A percentile compares a stretch with the other conserved stretches of the same genome.
Evolutionary conservation across 306 rosid species (phyloP).

Genomic region (Cucurbita maxima): DNA sequence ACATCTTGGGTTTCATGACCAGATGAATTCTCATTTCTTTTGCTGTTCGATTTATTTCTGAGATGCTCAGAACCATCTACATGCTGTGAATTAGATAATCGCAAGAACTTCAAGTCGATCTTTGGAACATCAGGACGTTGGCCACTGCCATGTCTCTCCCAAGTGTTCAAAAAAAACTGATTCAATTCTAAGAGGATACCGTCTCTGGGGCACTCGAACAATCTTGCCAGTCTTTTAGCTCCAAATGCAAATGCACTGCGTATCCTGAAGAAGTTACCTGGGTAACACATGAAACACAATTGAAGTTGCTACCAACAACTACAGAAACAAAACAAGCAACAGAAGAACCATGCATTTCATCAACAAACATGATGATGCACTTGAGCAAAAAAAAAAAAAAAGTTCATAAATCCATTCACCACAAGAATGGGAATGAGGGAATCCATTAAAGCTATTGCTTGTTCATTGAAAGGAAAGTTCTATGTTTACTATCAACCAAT

Average conservation of each 20-base stretch:
- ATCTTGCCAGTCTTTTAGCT: conserved; percentile 68
- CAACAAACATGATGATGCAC: neutral
- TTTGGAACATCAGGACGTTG: conserved; percentile 90
- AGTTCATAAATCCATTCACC: neutral
- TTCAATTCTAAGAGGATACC: conserved; percentile 62
- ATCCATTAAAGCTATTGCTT: neutral
- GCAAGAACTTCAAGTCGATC: conserved; percentile 34
- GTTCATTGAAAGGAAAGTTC: neutral
- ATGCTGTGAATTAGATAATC: conserved; percentile 37
- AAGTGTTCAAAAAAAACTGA: conserved; percentile 85
- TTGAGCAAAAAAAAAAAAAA: neutral
- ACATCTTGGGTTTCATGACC: conserved; percentile 29
- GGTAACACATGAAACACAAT: conserved; percentile 9
- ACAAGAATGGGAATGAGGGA: neutral
- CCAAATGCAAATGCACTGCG: conserved; percentile 99
- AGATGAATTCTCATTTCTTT: conserved; percentile 32
- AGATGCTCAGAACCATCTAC: conserved; percentile 39
- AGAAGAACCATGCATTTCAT: neutral
- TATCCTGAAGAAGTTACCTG: conserved; percentile 96
- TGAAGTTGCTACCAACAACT: neutral
- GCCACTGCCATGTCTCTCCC: conserved; percentile 97
- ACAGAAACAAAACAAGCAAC: neutral
- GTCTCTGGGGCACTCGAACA: conserved; percentile 79
- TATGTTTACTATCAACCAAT: neutral
- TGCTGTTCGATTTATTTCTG: conserved; percentile 21